Base-by-base conservation (phyloP, 805 yeast species). In the Kluyveromyces wickerhamii region DNA sequence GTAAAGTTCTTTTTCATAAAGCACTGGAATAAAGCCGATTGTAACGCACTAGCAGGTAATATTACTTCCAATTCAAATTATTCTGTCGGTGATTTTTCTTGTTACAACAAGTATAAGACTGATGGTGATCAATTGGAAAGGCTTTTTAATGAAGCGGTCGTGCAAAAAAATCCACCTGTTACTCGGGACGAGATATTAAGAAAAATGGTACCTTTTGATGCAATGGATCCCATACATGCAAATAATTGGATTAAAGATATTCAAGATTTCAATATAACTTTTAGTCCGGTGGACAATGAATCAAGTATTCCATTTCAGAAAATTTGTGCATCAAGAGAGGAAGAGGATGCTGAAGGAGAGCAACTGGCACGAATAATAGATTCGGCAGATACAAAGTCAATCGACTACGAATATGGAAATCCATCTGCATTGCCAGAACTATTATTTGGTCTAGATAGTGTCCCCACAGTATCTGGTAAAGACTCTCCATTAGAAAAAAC, bases 371-470 rank as follows among this genome's bases (percentile, higher is more conserved):
- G n/a, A n/a, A n/a, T n/a, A n/a, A n/a, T n/a, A n/a, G n/a, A n/a
- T n/a, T n/a, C n/a, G n/a, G n/a, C 18, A 13, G 16, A 10, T 6
- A 10, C 8, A 5, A 26, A 26, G 16, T 26, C 29, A 11, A 16
- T 10, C 16, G 16, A 19, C 16, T 26, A 26, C n/a, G 29, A 26
- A 26, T 26, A 26, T 14, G 29, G 29, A 8, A 26, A 26, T 16
- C 29, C 29, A 10, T 26, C 29, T 26, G 29, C 29, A 14, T 13
- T 26, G n/a, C 33, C 33, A 30, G 25, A 30, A 13, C 25, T 30
- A 7, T 13, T 20, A 8, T 30, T n/a, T 15, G 33, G 25, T 10
- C 6, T 22, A 5, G 33, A 30, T 9, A 30, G 19, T 5, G 17
- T 22, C 8, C 25, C 33, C 6, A 20, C 33, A 19, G 19, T 7